Conservation (phyloP, 805 yeast species). For the Saccharomycodes ludwigii region DNA sequence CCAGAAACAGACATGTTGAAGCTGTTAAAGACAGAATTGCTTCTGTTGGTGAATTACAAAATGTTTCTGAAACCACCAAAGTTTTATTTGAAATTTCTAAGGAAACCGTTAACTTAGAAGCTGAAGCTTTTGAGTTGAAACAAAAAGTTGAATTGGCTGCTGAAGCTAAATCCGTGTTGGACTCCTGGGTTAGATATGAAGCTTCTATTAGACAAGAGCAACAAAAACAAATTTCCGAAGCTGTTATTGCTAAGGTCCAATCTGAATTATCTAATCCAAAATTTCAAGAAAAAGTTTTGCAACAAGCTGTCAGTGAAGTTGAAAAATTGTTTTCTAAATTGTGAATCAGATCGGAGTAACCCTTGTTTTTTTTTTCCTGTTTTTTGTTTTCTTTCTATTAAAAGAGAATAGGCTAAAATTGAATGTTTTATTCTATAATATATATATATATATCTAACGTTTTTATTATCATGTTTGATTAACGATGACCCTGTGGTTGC, state of each 20-base stretch:
- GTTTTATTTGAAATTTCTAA: constrained; percentile 86
- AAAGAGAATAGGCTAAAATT: too few species aligned
- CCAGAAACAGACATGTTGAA: constrained; percentile 80
- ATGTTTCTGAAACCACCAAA: constrained; percentile 85
- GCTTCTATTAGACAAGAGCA: constrained; percentile 90
- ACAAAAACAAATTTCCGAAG: constrained; percentile 80
- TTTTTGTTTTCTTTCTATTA: too few species aligned
- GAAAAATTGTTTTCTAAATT: constrained; percentile 62
- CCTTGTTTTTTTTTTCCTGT: too few species aligned
- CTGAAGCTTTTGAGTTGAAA: constrained; percentile 84
- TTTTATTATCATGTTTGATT: too few species aligned
- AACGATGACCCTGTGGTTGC: too few species aligned
- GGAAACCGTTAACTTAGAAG: constrained; percentile 94
- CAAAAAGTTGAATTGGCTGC: constrained; percentile 77
- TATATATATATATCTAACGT: too few species aligned
- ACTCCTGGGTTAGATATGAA: constrained; percentile 98
- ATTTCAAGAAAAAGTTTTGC: constrained; percentile 86
- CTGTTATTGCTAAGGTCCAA: constrained; percentile 83
- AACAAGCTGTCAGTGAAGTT: constrained; percentile 84
- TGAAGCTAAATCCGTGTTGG: constrained; percentile 91
- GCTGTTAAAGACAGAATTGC: constrained; percentile 91
- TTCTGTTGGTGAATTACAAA: constrained; percentile 78
- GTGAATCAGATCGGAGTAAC: constrained; percentile 3
- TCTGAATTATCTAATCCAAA: constrained; percentile 72
- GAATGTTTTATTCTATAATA: too few species aligned